A percentile compares a stretch with the other conserved stretches of the same genome.
Evolutionary conservation across 306 rosid genomes (phyloP).

Genomic region (Alnus glutinosa): DNA sequence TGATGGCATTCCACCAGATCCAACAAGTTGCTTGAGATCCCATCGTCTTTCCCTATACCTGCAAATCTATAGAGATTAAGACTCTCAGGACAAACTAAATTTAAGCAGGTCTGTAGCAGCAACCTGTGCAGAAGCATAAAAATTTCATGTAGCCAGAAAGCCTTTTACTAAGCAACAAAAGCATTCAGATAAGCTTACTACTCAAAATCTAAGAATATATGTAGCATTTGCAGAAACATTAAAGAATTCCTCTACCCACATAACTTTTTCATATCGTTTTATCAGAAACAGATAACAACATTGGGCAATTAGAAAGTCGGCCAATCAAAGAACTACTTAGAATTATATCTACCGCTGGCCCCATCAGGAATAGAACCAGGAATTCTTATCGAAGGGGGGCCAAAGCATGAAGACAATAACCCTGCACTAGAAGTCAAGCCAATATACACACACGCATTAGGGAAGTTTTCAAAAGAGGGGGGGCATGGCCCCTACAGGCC

Average conservation of each 20-base stretch:
- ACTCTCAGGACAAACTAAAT: slow-evolving; percentile 33
- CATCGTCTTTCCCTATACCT: slow-evolving; percentile 93
- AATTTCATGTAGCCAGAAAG: neutral
- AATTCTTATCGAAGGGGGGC: too few relatives aligned
- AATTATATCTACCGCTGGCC: neutral
- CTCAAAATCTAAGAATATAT: neutral
- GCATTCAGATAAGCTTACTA: slow-evolving; percentile 1
- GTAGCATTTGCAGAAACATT: neutral
- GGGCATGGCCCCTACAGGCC: too few relatives aligned
- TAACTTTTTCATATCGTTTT: slow-evolving; percentile 5
- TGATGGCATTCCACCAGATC: slow-evolving; percentile 99
- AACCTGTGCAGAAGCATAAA: neutral
- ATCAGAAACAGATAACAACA: neutral
- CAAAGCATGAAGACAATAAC: too few relatives aligned
- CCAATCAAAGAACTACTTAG: neutral
- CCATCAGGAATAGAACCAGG: neutral
- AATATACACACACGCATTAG: too few relatives aligned
- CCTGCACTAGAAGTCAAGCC: too few relatives aligned
- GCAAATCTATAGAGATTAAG: slow-evolving; percentile 43
- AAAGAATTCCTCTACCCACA: neutral
- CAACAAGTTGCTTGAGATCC: slow-evolving; percentile 84
- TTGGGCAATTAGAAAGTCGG: neutral
- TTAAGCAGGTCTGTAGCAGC: neutral
- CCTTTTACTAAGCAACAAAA: neutral
- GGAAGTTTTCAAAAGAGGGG: too few relatives aligned